Evolutionary conservation across 1,139 yeast genomes (phyloP).

Genomic region (Pichia sp.): DNA sequence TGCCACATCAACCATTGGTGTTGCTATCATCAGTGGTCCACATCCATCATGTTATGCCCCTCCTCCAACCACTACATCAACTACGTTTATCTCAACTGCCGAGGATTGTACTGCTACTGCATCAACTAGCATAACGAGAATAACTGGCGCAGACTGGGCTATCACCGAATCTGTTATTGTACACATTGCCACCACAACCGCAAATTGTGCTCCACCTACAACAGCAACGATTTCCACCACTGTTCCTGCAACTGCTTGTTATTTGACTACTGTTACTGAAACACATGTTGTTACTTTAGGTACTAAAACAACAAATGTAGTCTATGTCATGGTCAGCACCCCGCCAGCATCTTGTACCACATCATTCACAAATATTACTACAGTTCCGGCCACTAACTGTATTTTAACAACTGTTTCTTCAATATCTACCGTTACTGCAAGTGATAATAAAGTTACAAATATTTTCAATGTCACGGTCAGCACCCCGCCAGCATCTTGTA

Average conservation of each 20-base stretch:
- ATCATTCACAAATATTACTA: background rate
- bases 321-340: too few relatives aligned
- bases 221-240: background rate
- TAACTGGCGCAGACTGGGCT: conserved; percentile 1
- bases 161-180: conserved; percentile 1
- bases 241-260: background rate
- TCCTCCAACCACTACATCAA: background rate
- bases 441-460: background rate
- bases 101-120: background rate
- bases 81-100: background rate
- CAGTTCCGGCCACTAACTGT: background rate
- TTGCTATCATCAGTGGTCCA: background rate
- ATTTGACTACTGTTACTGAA: background rate
- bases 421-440: background rate
- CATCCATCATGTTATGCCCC: background rate
- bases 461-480: background rate
- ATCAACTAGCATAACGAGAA: background rate
- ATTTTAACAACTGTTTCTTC: background rate
- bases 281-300: background rate
- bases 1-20: background rate
- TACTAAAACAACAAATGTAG: background rate
- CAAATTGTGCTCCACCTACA: background rate
- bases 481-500: background rate
- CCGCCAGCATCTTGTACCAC: background rate
- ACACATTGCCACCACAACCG: background rate